Percentiles rank a stretch among this genome's conserved stretches.
phyloP scores from a whole-genome alignment of 257 asterid genomes.

The Solanum habrochaites region DNA sequence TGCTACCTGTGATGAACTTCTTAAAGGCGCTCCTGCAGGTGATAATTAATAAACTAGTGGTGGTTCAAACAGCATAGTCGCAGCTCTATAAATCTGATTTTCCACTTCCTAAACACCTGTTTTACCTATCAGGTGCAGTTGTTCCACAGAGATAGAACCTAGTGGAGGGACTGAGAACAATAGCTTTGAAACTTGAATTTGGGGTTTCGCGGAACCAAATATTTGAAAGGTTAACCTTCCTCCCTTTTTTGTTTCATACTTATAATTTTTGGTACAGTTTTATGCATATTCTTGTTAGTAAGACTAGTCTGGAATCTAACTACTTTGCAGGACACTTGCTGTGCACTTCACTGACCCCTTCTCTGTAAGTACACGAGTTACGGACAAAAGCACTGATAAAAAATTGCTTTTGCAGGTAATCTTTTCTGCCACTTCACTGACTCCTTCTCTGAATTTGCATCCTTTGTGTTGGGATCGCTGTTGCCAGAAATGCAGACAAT shows the following conservation, averaged over 20 bases:
- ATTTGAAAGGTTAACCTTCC: slow-evolving; percentile 61
- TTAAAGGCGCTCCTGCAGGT: slow-evolving; percentile 89
- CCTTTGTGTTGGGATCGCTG: not conserved
- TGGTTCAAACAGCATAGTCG: not conserved
- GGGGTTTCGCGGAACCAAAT: slow-evolving; percentile 54
- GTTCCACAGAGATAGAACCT: slow-evolving; percentile 64
- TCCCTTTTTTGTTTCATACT: not conserved
- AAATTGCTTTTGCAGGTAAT: slow-evolving; percentile 91
- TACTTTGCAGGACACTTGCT: slow-evolving; percentile 70
- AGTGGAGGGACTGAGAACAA: slow-evolving; percentile 91
- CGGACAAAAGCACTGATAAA: slow-evolving; percentile 92
- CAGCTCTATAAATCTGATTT: not conserved
- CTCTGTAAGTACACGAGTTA: slow-evolving; percentile 70
- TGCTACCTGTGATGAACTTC: slow-evolving; percentile 61
- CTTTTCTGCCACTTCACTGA: not conserved
- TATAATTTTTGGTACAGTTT: not conserved
- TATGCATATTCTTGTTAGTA: not conserved
- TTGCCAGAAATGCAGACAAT: not conserved
- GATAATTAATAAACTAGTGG: slow-evolving; percentile 8
- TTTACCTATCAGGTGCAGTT: slow-evolving; percentile 40
- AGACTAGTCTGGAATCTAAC: slow-evolving; percentile 13
- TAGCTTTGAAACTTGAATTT: slow-evolving; percentile 90
- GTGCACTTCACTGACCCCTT: slow-evolving; percentile 96
- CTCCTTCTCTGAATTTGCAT: not conserved
- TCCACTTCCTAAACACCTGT: not conserved